Base-by-base conservation (phyloP, 352 stramenopile species). In the Globisporangium orthogonon region DNA sequence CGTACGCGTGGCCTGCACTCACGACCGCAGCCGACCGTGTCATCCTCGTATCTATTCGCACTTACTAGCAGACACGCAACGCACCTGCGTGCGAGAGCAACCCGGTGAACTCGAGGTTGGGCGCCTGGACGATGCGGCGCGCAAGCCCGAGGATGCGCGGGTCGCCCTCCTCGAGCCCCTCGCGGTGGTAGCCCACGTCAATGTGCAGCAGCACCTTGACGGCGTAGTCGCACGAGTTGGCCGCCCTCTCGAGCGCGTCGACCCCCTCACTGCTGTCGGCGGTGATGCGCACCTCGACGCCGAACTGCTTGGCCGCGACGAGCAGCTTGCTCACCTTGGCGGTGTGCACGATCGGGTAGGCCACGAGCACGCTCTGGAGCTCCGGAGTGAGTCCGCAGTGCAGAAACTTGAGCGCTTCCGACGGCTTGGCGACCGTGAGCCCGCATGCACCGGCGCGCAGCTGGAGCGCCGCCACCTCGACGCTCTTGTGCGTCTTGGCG, bases 401-500 rank as follows among this genome's bases (percentile, higher is more conserved):
- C 35, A 91, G 60, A 58, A 89, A 91, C 46, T 74, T 68, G 63
- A 86, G 71, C 40, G 74, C 81, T 58, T 91, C 81, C 2, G 73
- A 74, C 14, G 78, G 76, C 58, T 91, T 91, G 37, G 81, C 87
- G 2, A 85, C 69, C 15, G 81, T 89, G 54, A 91, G 56, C 13
- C 78, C 81, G 43, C 69, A 71, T 4, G 78, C 81, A 18, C 81
- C 81, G 3, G 73, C 66, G 28, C 49, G 59, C 33, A 91, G 65
- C 55, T 87, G 78, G 58, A 82, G 62, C 33, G 59, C 39, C 37
- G 81, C 69, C 62, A 89, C 80, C 62, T 91, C 81, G 14, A 77
- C 60, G 28, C 73, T 88, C 66, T 91, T 91, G 78, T 91, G 81
- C 53, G 78, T 89, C 70, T 91, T 91, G 46, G 66, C 66, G 50